A percentile compares a stretch with the other conserved stretches of the same genome.
phyloP scores from a whole-genome alignment of 805 yeast species.

The Suhomyces emberorum region DNA sequence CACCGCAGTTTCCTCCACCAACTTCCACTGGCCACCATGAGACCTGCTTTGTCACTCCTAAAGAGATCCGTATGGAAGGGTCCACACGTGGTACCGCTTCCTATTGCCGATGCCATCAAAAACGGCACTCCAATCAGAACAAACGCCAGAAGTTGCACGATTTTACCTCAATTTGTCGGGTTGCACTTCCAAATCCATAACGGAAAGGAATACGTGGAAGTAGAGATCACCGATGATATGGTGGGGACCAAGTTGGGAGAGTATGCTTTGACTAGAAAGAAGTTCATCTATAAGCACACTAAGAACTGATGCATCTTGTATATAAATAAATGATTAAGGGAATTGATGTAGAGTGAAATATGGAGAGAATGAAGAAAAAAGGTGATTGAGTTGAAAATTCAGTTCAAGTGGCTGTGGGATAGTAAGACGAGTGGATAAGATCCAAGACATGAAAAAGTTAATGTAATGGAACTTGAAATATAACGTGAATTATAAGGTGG shows the following conservation, averaged over 20 bases:
- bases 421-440: too few relatives aligned
- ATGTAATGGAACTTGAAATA: too few relatives aligned
- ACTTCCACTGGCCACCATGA: slow-evolving; percentile 21
- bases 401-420: too few relatives aligned
- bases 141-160: slow-evolving; percentile 93
- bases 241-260: slow-evolving; percentile 95
- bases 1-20: not conserved
- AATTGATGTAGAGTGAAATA: not conserved
- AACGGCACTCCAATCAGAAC: slow-evolving; percentile 88
- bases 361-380: too few relatives aligned
- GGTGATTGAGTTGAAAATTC: too few relatives aligned
- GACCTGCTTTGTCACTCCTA: slow-evolving; percentile 29
- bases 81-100: slow-evolving; percentile 91
- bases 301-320: too few relatives aligned
- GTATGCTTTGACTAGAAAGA: slow-evolving; percentile 90
- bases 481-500: too few relatives aligned
- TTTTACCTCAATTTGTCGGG: slow-evolving; percentile 94
- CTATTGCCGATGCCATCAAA: slow-evolving; percentile 80
- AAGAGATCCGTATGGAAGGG: slow-evolving; percentile 52
- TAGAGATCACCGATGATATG: slow-evolving; percentile 90
- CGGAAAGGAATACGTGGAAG: slow-evolving; percentile 89
- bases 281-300: slow-evolving; percentile 76
- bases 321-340: too few relatives aligned
- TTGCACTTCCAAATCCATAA: slow-evolving; percentile 92
- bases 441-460: too few relatives aligned